Base-by-base conservation (phyloP, 768 basidiomycete genomes). In the Leccinum longicurvipes region DNA sequence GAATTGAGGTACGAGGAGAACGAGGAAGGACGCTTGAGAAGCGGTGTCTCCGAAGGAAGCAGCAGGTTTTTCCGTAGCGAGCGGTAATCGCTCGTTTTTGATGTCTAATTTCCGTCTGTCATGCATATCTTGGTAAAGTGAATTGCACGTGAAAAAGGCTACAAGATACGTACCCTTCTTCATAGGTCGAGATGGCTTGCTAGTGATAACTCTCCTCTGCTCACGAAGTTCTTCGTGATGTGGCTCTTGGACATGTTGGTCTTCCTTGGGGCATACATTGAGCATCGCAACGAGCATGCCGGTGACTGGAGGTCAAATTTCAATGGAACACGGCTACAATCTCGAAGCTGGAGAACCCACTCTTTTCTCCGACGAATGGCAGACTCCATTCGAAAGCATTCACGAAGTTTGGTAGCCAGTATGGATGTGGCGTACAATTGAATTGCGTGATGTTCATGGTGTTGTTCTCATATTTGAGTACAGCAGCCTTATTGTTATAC, bases 371-470 rank as follows among this genome's bases (percentile, higher is more conserved):
- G 6, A 98, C 94, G 68, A 98, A 98, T 0, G 96, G 96, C 55
- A 98, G 70, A 79, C 89, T 92, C 96, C 95, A 98, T 10, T 94
- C 96, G 68, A 98, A 98, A 0, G 92, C n/a, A n/a, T n/a, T n/a
- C n/a, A n/a, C n/a, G n/a, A n/a, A n/a, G n/a, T n/a, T n/a, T n/a
- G n/a, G n/a, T n/a, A n/a, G n/a, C n/a, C n/a, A n/a, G n/a, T n/a
- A n/a, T n/a, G n/a, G n/a, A n/a, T n/a, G n/a, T n/a, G n/a, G n/a
- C n/a, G n/a, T n/a, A n/a, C n/a, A n/a, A n/a, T n/a, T n/a, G n/a
- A n/a, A n/a, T n/a, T n/a, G n/a, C n/a, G n/a, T n/a, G n/a, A n/a
- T n/a, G n/a, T n/a, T n/a, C n/a, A n/a, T n/a, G n/a, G n/a, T n/a
- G n/a, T n/a, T n/a, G n/a, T n/a, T n/a, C n/a, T n/a, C n/a, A n/a